Evolutionary conservation across 2,329 filamentous ascomycete genomes (phyloP).

Genomic region (Penicillium sp.): DNA sequence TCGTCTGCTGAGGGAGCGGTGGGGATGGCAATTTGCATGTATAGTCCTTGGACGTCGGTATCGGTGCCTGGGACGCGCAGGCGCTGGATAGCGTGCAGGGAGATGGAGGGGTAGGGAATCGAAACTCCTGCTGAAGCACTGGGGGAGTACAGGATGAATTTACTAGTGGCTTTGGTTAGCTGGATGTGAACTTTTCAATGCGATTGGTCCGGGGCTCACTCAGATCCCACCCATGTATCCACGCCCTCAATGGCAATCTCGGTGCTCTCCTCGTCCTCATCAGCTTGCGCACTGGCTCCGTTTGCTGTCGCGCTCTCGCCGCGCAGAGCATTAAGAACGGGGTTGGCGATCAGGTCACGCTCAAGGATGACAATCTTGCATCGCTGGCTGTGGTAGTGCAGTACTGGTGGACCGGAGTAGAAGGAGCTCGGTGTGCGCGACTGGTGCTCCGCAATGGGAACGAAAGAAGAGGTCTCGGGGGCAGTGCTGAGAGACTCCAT

Average conservation of each 20-base stretch:
- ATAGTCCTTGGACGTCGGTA: constrained; percentile 44
- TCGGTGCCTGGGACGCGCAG: constrained; percentile 35
- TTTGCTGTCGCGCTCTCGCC: constrained; percentile 2
- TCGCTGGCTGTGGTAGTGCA: constrained; percentile 48
- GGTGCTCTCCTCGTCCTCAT: constrained; percentile 23
- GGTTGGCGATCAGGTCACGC: constrained; percentile 37
- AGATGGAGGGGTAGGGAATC: constrained; percentile 51
- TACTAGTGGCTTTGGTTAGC: constrained; percentile 30
- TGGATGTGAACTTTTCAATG: background rate
- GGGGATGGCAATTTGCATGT: constrained; percentile 48
- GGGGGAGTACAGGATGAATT: constrained; percentile 45
- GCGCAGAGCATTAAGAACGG: constrained; percentile 36
- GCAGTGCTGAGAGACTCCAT: constrained; percentile 46
- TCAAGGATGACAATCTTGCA: constrained; percentile 47
- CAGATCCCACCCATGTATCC: constrained; percentile 51
- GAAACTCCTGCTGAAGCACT: constrained; percentile 39
- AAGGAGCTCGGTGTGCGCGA: constrained; percentile 51
- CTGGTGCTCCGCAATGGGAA: constrained; percentile 47
- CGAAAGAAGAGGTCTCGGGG: constrained; percentile 43
- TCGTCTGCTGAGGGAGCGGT: constrained; percentile 32
- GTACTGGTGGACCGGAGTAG: constrained; percentile 47
- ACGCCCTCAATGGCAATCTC: constrained; percentile 41
- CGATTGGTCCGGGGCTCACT: constrained; percentile 36
- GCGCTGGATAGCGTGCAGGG: constrained; percentile 50
- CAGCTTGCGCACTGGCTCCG: constrained; percentile 4